phyloP scores from a whole-genome alignment of 2,329 filamentous ascomycete species.

The Helminthosporium solani region DNA sequence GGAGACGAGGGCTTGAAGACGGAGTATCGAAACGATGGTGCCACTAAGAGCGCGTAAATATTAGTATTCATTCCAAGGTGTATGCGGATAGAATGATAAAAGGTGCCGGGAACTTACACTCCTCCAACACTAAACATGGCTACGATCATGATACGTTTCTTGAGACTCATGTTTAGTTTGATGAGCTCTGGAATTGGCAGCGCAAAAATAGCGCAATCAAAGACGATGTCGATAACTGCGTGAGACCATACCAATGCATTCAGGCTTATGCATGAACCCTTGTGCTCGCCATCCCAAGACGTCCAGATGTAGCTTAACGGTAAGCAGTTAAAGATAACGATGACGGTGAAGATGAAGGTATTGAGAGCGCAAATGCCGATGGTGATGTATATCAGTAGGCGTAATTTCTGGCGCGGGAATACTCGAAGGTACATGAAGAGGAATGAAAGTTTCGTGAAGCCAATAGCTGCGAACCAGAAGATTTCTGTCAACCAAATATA shows the following conservation, averaged over 20 bases:
- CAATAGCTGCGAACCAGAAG: slow-evolving; percentile 28
- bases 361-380: slow-evolving; percentile 20
- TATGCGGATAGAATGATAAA: background rate
- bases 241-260: slow-evolving; percentile 32
- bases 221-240: slow-evolving; percentile 31
- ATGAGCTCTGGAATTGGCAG: slow-evolving; percentile 36
- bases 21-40: slow-evolving; percentile 45
- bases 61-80: slow-evolving; percentile 27
- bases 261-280: slow-evolving; percentile 35
- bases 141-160: slow-evolving; percentile 40
- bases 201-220: slow-evolving; percentile 27
- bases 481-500: slow-evolving; percentile 35
- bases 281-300: slow-evolving; percentile 27
- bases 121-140: slow-evolving; percentile 41
- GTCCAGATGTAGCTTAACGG: slow-evolving; percentile 35
- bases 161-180: slow-evolving; percentile 28
- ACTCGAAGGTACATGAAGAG: slow-evolving; percentile 30
- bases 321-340: slow-evolving; percentile 27
- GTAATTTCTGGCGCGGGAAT: slow-evolving; percentile 22
- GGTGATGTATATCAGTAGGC: slow-evolving; percentile 9
- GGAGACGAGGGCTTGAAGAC: slow-evolving; percentile 42
- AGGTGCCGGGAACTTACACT: slow-evolving; percentile 26
- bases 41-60: slow-evolving; percentile 27
- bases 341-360: slow-evolving; percentile 20
- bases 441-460: slow-evolving; percentile 27